Base-by-base conservation (phyloP, 768 basidiomycete species). In the Tricholoma terreum region DNA sequence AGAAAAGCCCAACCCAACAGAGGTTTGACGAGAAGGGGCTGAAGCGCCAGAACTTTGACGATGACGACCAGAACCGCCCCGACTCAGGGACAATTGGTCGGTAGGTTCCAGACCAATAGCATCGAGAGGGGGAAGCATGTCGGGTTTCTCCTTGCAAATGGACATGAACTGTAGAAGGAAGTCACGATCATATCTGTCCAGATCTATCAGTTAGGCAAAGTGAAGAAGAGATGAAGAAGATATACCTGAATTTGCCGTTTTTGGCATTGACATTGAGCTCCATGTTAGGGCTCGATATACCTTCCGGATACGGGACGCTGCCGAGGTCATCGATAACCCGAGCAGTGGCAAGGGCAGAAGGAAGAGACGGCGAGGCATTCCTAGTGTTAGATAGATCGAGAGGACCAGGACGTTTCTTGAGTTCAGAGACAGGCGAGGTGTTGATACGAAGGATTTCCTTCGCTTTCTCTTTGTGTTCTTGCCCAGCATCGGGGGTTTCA, bases 81-180 rank as follows among this genome's bases (percentile, higher is more conserved):
- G 86, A 50, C 73, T 71, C 71, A 87, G 81, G 4, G 66, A 60
- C 67, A 79, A 76, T 65, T 85, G 80, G 64, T 87, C 83, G 24
- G 81, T 78, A 9, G 91, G 89, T 66, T 94, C 93, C 52, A 98
- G 84, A 55, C 96, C 96, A 65, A 98, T 88, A 9, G 89, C 87
- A 62, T 94, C 93, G 54, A 98, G 82, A 58, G 92, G 84, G 38
- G 94, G 93, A 24, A 98, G 86, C 55, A 83, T 80, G 54, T 92
- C 93, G 3, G 97, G 96, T 73, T 94, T 95, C 76, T 98, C 96
- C 71, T 86, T 91, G 80, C 97, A 99, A 58, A 96, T 75, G 21
- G 76, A 74, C 91, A 97, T 94, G 77, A 99, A 99, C 69, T 99
- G 96, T 58, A 99, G 74, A 22, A 99, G 82, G 85, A 99, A 99